Evolutionary conservation across 2,329 filamentous ascomycete species (phyloP), one percentile per base, ranked within the genome.

Genomic region (Ceratocystis cacaofunesta): DNA sequence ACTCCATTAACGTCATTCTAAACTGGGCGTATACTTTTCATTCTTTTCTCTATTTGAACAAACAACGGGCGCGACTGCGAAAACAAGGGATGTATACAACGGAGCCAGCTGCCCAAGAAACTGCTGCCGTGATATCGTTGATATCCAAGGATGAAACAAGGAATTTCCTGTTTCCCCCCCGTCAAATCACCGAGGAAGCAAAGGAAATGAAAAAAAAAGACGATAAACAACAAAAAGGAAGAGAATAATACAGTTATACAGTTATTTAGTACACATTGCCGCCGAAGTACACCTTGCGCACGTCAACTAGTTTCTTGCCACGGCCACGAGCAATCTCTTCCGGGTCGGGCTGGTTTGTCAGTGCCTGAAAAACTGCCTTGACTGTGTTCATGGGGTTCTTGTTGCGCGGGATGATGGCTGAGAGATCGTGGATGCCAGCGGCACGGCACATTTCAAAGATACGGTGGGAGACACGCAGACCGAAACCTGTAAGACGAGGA

Each of bases 371-470:
- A 50, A 90, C 83, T 15, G 94, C 94, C 79, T 96, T 96, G 77
- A 96, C 88, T 19, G 92, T 90, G 79, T 99, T 99, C 91, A 97
- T 96, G 70, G 91, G 90, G 80, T 96, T 97, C 72, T 92, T 85
- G 68, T 90, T 90, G 58, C 92, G 87, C 46, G 87, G 86, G 68
- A 95, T 92, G 70, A 83, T 83, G 61, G 90, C 92, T 17, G 91
- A 83, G 43, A 99, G 83, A 74, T 99, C 94, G 69, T 87, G 81
- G 72, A 99, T 90, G 69, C 94, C 94, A 50, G 85, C 88, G 61
- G 86, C 86, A 69, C 90, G 88, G 73, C 89, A 92, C 80, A 99
- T 91, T 76, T 99, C 92, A 76, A 92, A 97, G 75, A 99, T 92
- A 69, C 91, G 84, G 73, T 89, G 85, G 71, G 95, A 90, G 74